These are phyloP conservation scores for Creolimax fragrantissima DNA, from an alignment of 78 protist genomes.

Conservation along the genomic window DNA sequence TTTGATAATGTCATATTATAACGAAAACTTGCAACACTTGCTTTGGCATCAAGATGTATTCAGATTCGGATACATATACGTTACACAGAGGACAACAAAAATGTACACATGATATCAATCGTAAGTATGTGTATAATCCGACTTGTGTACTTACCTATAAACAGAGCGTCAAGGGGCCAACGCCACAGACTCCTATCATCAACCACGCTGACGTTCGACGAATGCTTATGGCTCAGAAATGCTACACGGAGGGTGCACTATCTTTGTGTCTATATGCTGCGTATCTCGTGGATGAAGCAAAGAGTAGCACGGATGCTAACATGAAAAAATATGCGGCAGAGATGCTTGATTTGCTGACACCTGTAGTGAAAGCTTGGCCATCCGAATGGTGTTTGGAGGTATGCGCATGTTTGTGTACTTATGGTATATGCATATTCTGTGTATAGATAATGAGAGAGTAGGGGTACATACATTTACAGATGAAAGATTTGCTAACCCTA, in stretches of 20 bases:
- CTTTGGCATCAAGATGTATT: too few species aligned
- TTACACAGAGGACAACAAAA: too few species aligned
- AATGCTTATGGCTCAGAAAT: background rate
- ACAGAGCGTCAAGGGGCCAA: background rate
- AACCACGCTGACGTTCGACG: conserved; percentile 9
- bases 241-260: background rate
- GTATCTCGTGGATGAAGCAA: background rate
- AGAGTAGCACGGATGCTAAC: background rate
- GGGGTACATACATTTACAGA: too few species aligned
- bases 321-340: background rate
- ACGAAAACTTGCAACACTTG: too few species aligned
- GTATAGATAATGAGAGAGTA: too few species aligned
- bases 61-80: too few species aligned
- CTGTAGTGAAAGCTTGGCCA: conserved; percentile 29
- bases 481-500: too few species aligned
- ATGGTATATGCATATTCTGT: too few species aligned
- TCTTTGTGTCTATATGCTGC: background rate
- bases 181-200: background rate
- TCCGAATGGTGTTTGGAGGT: conserved; percentile 23
- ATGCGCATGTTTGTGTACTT: background rate
- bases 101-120: too few species aligned
- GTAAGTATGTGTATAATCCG: too few species aligned
- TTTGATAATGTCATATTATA: too few species aligned
- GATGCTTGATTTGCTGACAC: conserved; percentile 10
- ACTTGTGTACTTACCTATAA: too few species aligned